Conservation (phyloP, 1,284 basidiomycete species). For the Melampsora larici-populina region DNA sequence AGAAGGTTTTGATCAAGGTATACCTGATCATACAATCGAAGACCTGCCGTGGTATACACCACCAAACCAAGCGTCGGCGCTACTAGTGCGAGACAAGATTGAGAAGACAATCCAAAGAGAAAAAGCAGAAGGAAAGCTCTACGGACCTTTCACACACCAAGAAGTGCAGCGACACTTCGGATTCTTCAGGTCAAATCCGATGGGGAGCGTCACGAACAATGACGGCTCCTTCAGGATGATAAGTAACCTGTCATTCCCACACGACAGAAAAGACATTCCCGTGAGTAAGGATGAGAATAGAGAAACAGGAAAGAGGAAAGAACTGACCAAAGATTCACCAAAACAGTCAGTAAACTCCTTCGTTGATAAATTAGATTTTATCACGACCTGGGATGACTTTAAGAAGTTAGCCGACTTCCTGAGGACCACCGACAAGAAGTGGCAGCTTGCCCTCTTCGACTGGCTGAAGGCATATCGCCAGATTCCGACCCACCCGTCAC, state of each 20-base stretch:
- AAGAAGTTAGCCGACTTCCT: neutral
- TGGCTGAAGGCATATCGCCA: neutral
- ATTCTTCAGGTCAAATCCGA: conserved; percentile 7
- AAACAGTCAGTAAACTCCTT: conserved; percentile 6
- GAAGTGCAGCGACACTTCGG: neutral
- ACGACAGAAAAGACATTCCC: too few species aligned
- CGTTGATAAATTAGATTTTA: neutral
- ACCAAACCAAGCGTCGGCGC: neutral
- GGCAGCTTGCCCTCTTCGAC: neutral
- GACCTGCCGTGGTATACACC: too few species aligned
- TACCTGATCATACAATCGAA: neutral
- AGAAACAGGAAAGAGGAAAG: neutral
- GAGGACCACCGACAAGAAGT: neutral
- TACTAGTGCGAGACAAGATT: neutral
- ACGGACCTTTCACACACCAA: neutral
- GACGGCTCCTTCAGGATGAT: too few species aligned
- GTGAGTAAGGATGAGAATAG: neutral
- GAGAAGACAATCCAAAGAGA: neutral
- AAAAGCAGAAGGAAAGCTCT: neutral
- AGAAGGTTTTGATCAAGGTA: conserved; percentile 20
- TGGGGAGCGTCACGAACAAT: too few species aligned
- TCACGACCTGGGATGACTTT: conserved; percentile 5
- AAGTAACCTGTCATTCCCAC: too few species aligned
- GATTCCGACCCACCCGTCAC: neutral
- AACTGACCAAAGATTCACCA: neutral